phyloP scores from a whole-genome alignment of 2,329 filamentous ascomycete genomes.

The Trichocomaceae sp. region DNA sequence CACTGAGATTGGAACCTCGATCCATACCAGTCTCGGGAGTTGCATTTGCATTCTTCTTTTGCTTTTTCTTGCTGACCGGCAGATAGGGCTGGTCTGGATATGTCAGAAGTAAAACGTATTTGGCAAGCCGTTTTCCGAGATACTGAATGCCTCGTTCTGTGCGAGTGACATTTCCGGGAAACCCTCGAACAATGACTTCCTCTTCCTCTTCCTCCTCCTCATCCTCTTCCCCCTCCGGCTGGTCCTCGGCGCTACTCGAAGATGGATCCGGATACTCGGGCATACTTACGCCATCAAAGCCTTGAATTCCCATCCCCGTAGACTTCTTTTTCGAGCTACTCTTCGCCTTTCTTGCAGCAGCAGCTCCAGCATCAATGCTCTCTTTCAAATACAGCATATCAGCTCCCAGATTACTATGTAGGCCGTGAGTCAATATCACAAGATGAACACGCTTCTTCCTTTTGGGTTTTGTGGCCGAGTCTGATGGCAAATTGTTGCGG shows the following conservation, averaged over 20 bases:
- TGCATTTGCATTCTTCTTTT: conserved; percentile 17
- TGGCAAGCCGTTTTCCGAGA: conserved; percentile 85
- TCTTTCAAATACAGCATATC: conserved; percentile 98
- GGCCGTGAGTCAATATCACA: conserved; percentile 84
- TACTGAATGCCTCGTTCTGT: conserved; percentile 97
- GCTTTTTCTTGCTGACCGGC: conserved; percentile 52
- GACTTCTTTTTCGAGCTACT: conserved; percentile 22
- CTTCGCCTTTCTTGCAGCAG: conserved; percentile 64
- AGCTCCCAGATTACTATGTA: conserved; percentile 91
- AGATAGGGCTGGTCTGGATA: conserved; percentile 90
- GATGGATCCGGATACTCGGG: background rate
- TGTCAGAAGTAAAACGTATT: conserved; percentile 81
- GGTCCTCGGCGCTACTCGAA: conserved; percentile 14
- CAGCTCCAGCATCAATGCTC: conserved; percentile 80
- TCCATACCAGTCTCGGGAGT: background rate
- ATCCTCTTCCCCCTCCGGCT: conserved; percentile 25
- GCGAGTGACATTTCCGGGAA: conserved; percentile 78
- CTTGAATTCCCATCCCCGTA: background rate
- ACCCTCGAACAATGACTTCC: conserved; percentile 82
- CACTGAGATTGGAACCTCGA: conserved; percentile 21
- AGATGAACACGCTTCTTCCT: conserved; percentile 71
- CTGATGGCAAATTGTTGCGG: background rate
- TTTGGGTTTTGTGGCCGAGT: conserved; percentile 20
- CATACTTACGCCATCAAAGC: background rate
- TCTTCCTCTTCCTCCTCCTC: conserved; percentile 54